Percentiles rank a stretch among this genome's conserved stretches.
Evolutionary conservation across 768 basidiomycete species (phyloP).

Genomic region (Xerocomellus amylosporus): DNA sequence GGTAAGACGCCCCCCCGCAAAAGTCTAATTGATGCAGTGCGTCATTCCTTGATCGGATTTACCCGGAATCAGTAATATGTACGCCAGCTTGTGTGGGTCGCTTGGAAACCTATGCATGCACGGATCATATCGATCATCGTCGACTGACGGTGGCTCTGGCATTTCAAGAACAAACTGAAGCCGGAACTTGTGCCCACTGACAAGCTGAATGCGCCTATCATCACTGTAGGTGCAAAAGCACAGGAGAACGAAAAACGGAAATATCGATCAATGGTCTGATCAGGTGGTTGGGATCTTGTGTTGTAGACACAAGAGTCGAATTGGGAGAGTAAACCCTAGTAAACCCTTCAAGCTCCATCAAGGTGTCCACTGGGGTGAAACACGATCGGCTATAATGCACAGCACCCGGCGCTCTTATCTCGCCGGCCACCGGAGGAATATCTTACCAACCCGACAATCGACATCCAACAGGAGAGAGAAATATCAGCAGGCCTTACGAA

Average conservation of each 20-base stretch:
- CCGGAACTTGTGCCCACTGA: not conserved
- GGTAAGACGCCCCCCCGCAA: not conserved
- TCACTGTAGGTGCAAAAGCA: not conserved
- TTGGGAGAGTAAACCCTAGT: not conserved
- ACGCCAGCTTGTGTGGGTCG: not conserved
- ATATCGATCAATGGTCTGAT: not conserved
- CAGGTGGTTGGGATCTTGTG: not conserved
- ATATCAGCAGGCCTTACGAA: not conserved
- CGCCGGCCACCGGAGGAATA: not conserved
- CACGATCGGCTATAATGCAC: not conserved
- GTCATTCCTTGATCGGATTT: slow-evolving; percentile 13
- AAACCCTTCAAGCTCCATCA: not conserved
- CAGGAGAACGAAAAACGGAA: not conserved
- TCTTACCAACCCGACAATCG: not conserved
- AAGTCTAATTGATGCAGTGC: slow-evolving; percentile 19
- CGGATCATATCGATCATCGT: slow-evolving; percentile 23
- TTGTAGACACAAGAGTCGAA: not conserved
- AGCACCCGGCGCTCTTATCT: not conserved
- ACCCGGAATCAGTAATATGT: not conserved
- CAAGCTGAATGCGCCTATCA: not conserved
- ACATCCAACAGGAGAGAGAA: not conserved
- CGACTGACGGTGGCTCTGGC: not conserved
- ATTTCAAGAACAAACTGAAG: not conserved
- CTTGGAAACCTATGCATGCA: not conserved
- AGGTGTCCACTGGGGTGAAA: not conserved